Conservation (phyloP, 331 rosid genomes). For the Dryas integrifolia region DNA sequence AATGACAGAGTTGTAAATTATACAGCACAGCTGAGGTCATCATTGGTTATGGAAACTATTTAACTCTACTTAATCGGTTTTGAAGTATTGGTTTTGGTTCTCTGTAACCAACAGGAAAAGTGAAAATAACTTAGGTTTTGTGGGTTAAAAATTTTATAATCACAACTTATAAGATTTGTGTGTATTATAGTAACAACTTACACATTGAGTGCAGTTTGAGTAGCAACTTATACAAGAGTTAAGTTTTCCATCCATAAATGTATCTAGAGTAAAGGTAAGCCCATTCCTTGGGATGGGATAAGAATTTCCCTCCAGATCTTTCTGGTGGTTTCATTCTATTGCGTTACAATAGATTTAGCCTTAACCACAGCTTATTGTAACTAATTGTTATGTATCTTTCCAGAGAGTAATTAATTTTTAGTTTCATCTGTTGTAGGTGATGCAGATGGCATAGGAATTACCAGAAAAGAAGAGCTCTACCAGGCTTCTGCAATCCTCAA, state of each 20-base stretch:
- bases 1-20: neutral
- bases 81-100: neutral
- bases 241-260: neutral
- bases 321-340: neutral
- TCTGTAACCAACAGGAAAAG: no score
- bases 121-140: no score
- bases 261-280: neutral
- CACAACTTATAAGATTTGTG: no score
- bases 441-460: conserved; percentile 72
- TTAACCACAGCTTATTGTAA: neutral
- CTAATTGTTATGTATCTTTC: neutral
- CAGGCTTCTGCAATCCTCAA: conserved; percentile 77
- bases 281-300: neutral
- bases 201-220: neutral
- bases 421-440: conserved; percentile 53
- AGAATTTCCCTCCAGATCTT: neutral
- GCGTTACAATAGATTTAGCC: neutral
- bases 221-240: neutral
- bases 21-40: neutral
- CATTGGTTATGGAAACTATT: neutral
- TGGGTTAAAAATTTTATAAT: neutral
- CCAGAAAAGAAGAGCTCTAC: conserved; percentile 72
- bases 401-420: neutral
- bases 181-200: neutral
- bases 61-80: neutral